Percentiles rank a stretch among this genome's conserved stretches.
These are phyloP conservation scores for Colletotrichum orbiculare DNA, from an alignment of 2,329 filamentous ascomycete species.

Conservation along the genomic window DNA sequence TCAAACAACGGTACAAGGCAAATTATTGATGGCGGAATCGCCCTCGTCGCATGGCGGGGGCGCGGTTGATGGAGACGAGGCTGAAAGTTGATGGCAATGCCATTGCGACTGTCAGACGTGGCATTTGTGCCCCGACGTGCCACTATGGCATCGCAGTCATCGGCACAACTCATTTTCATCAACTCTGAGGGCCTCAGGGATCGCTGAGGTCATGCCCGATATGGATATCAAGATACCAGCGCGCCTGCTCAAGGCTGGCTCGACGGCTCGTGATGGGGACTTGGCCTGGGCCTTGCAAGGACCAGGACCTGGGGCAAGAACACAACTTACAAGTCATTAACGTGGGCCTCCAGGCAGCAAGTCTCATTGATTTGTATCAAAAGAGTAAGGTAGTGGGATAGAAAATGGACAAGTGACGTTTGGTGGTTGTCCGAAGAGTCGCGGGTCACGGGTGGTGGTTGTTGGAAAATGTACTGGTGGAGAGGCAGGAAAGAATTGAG, in stretches of 20 bases:
- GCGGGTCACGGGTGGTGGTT: slow-evolving; percentile 36
- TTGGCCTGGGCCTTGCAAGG: slow-evolving; percentile 47
- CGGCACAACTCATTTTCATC: slow-evolving; percentile 51
- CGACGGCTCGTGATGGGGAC: slow-evolving; percentile 51
- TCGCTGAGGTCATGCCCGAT: slow-evolving; percentile 41
- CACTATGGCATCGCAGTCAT: slow-evolving; percentile 46
- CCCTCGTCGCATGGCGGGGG: slow-evolving; percentile 57
- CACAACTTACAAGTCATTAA: slow-evolving; percentile 64
- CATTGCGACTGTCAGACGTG: slow-evolving; percentile 53
- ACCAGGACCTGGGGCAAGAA: slow-evolving; percentile 42
- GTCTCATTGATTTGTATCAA: slow-evolving; percentile 33
- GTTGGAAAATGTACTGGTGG: slow-evolving; percentile 43
- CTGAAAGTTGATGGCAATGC: slow-evolving; percentile 56
- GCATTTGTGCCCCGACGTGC: slow-evolving; percentile 38
- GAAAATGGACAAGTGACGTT: slow-evolving; percentile 29
- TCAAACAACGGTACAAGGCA: slow-evolving; percentile 55
- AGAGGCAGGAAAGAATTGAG: slow-evolving; percentile 53
- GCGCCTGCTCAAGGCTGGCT: slow-evolving; percentile 44
- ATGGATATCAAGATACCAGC: slow-evolving; percentile 50
- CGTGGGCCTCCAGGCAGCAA: slow-evolving; percentile 52
- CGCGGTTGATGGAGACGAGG: slow-evolving; percentile 59
- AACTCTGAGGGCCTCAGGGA: slow-evolving; percentile 41
- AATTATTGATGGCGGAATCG: slow-evolving; percentile 46
- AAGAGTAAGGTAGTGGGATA: slow-evolving; percentile 19
- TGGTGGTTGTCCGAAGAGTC: slow-evolving; percentile 34